Conservation (phyloP, 1,284 basidiomycete genomes). For the Ceratobasidium sp. region DNA sequence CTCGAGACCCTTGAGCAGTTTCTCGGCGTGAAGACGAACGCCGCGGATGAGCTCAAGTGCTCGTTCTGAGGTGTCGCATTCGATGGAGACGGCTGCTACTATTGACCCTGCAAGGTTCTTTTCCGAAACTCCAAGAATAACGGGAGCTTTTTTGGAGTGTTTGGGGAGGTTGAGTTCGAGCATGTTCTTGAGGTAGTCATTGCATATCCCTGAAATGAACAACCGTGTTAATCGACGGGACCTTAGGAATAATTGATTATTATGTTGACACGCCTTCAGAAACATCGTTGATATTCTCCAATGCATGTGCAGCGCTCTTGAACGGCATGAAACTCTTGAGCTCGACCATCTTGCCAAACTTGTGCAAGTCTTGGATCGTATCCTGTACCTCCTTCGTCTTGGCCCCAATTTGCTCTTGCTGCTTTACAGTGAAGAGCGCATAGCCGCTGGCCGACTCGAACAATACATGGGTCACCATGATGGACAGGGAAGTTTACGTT, state of each 20-base stretch:
- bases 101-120: slow-evolving; percentile 84
- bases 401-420: slow-evolving; percentile 91
- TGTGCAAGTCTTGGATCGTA: slow-evolving; percentile 86
- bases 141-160: slow-evolving; percentile 75
- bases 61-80: slow-evolving; percentile 90
- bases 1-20: slow-evolving; percentile 90
- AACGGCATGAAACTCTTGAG: slow-evolving; percentile 95
- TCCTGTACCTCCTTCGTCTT: slow-evolving; percentile 87
- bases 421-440: slow-evolving; percentile 91
- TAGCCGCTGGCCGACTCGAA: slow-evolving; percentile 97
- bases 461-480: slow-evolving; percentile 87
- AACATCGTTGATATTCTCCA: slow-evolving; percentile 97
- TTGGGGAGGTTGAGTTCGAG: slow-evolving; percentile 91
- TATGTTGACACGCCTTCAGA: slow-evolving; percentile 83
- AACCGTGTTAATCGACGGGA: slow-evolving; percentile 3
- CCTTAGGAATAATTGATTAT: background rate
- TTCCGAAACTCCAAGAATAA: slow-evolving; percentile 89
- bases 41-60: slow-evolving; percentile 93
- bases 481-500: slow-evolving; percentile 28
- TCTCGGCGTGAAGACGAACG: slow-evolving; percentile 91
- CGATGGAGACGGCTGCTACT: slow-evolving; percentile 80
- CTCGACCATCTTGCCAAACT: slow-evolving; percentile 95
- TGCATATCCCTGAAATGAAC: slow-evolving; percentile 78
- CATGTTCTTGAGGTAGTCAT: slow-evolving; percentile 87
- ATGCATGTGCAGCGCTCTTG: slow-evolving; percentile 93